A percentile compares a stretch with the other conserved stretches of the same genome.
Conservation (phyloP, 805 yeast genomes). For the Starmerella etchellsii region DNA sequence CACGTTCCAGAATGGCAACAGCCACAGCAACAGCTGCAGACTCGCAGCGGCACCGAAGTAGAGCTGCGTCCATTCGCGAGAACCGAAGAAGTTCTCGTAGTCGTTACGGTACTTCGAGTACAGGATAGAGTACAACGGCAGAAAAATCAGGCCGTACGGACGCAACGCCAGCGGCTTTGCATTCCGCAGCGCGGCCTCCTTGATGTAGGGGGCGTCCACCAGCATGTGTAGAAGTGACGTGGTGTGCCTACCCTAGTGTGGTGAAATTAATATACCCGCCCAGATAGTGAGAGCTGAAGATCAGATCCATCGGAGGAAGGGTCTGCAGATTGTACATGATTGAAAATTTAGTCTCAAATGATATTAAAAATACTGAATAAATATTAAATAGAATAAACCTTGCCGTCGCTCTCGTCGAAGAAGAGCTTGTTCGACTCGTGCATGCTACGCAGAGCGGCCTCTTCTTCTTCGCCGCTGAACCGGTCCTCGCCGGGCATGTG, state of each 20-base stretch:
- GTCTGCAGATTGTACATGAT: too few relatives aligned
- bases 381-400: slow-evolving; percentile 17
- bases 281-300: too few relatives aligned
- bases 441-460: slow-evolving; percentile 29
- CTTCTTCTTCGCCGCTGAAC: slow-evolving; percentile 29
- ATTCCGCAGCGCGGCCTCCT: slow-evolving; percentile 58
- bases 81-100: slow-evolving; percentile 73
- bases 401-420: slow-evolving; percentile 26
- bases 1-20: slow-evolving; percentile 91
- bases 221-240: slow-evolving; percentile 29
- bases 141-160: slow-evolving; percentile 76
- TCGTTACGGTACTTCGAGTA: slow-evolving; percentile 47
- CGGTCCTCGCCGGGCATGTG: slow-evolving; percentile 31
- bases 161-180: slow-evolving; percentile 48
- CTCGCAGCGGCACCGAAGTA: slow-evolving; percentile 63
- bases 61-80: slow-evolving; percentile 93
- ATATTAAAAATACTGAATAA: too few relatives aligned
- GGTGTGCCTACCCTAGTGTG: too few relatives aligned
- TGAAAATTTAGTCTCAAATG: too few relatives aligned
- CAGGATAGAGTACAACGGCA: slow-evolving; percentile 64
- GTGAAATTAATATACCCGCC: too few relatives aligned
- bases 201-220: slow-evolving; percentile 62
- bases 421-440: slow-evolving; percentile 28
- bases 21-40: slow-evolving; percentile 60
- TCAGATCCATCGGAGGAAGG: too few relatives aligned